A percentile compares a stretch with the other conserved stretches of the same genome.
Evolutionary conservation across 345 rosid genomes (phyloP).

Genomic region (Cardamine chenopodiifolia): DNA sequence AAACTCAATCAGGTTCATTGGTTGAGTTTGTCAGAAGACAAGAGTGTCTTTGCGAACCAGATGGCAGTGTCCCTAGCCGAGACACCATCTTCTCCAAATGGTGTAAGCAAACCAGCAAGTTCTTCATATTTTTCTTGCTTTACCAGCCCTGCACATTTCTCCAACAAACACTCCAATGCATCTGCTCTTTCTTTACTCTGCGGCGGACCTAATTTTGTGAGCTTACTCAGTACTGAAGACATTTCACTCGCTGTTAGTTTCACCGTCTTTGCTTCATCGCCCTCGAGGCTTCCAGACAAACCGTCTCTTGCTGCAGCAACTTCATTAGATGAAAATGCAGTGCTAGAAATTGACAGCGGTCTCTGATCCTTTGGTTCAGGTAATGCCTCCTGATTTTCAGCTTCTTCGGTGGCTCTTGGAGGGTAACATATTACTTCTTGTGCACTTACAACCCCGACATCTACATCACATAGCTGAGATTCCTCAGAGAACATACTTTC

Average conservation of each 20-base stretch:
- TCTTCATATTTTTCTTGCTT: slow-evolving; percentile 87
- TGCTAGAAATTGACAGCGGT: slow-evolving; percentile 26
- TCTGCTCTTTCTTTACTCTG: slow-evolving; percentile 82
- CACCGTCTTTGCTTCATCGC: slow-evolving; percentile 40
- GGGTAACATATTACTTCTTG: slow-evolving; percentile 35
- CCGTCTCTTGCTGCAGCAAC: slow-evolving; percentile 37
- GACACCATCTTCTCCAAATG: slow-evolving; percentile 87
- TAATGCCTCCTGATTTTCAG: slow-evolving; percentile 34
- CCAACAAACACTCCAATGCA: slow-evolving; percentile 89
- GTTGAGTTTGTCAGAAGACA: slow-evolving; percentile 73
- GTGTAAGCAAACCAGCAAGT: slow-evolving; percentile 84
- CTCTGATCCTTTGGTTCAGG: slow-evolving; percentile 35
- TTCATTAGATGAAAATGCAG: slow-evolving; percentile 36
- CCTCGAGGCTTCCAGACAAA: slow-evolving; percentile 48
- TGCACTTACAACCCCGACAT: slow-evolving; percentile 36
- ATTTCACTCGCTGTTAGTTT: slow-evolving; percentile 52
- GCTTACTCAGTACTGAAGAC: slow-evolving; percentile 54
- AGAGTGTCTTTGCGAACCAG: slow-evolving; percentile 88
- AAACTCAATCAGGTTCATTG: slow-evolving; percentile 49
- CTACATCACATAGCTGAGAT: slow-evolving; percentile 43
- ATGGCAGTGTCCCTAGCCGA: slow-evolving; percentile 98
- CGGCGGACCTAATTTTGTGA: slow-evolving; percentile 54
- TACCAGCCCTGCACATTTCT: slow-evolving; percentile 85
- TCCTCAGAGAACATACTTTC: slow-evolving; percentile 41
- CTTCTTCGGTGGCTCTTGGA: slow-evolving; percentile 42